Evolutionary conservation across 2,329 filamentous ascomycete genomes (phyloP), one percentile per base, ranked within the genome.

Genomic region (Akanthomyces dipterigenus): DNA sequence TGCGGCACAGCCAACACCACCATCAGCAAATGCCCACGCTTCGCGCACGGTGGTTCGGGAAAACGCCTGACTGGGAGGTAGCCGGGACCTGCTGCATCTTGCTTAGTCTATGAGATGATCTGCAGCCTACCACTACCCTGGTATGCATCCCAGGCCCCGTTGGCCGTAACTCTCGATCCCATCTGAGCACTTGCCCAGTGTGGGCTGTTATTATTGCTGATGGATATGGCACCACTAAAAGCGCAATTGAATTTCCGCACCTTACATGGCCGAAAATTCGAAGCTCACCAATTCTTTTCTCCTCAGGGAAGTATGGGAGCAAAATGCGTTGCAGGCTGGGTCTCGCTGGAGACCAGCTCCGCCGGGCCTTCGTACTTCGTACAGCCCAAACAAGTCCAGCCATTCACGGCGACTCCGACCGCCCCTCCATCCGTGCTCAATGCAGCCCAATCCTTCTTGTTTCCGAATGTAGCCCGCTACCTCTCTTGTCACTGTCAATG

Each of bases 351-450:
- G 28, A 48, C 43, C 38, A 43, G 7, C 40, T 46, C 42, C 24
- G 36, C 43, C 34, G 42, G 22, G 24, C 28, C 36, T 11, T 38
- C 36, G 36, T 34, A 34, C 24, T 58, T 50, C 55, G 45, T 14
- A 59, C 36, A 34, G 31, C 46, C 24, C 12, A 43, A 34, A 12
- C 42, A 16, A 16, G 18, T 22, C 16, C 40, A 57, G 43, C 55
- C 55, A 57, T 46, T 59, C 48, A 59, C 56, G 56, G 56, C 56
- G 46, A 51, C 38, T 22, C 56, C 56, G 56, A 28, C 22, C 24
- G 55, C 42, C 56, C 26, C 36, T 51, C 38, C 56, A 50, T 59
- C 56, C 46, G 56, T 59, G 56, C 56, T 51, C 46, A 43, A 59
- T 36, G 46, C 56, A 59, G 36, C 34, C 56, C 28, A 36, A 26